Evolutionary conservation across 352 stramenopile genomes (phyloP).

Genomic region (Aphanomyces stellatus): DNA sequence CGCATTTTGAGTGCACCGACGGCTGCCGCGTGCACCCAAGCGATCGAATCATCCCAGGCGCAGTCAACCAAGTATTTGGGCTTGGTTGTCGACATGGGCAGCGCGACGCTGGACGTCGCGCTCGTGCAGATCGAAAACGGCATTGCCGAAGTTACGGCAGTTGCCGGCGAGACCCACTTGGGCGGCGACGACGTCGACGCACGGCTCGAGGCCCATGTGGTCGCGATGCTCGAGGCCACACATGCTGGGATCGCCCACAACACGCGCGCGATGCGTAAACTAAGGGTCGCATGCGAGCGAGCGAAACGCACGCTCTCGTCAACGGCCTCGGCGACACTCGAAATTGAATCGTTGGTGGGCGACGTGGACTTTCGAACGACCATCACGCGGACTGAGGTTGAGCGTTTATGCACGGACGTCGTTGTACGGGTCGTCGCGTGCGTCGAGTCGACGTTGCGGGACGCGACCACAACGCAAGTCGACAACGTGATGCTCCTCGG

Average conservation of each 20-base stretch:
- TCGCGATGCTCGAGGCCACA: conserved; percentile 84
- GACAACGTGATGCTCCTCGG: conserved; percentile 76
- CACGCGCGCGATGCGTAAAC: conserved; percentile 72
- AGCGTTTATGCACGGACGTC: conserved; percentile 81
- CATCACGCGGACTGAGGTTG: conserved; percentile 86
- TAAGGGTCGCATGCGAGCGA: conserved; percentile 87
- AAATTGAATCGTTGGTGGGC: conserved; percentile 90
- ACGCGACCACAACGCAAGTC: conserved; percentile 76
- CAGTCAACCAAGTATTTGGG: conserved; percentile 91
- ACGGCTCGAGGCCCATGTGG: conserved; percentile 82
- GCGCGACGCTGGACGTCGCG: conserved; percentile 86
- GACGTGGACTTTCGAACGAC: conserved; percentile 89
- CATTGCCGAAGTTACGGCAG: conserved; percentile 93
- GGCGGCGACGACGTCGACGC: conserved; percentile 91
- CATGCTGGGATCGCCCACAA: conserved; percentile 64
- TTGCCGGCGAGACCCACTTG: conserved; percentile 86
- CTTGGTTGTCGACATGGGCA: conserved; percentile 89
- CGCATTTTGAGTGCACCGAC: conserved; percentile 96
- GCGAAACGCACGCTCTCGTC: conserved; percentile 89
- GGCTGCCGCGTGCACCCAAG: conserved; percentile 86
- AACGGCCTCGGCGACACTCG: conserved; percentile 79
- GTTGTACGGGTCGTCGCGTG: conserved; percentile 86
- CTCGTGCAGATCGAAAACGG: conserved; percentile 88
- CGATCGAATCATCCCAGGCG: conserved; percentile 83
- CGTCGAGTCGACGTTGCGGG: conserved; percentile 36